A percentile compares a stretch with the other conserved stretches of the same genome.
Evolutionary conservation across 192 early-diverging fungal genomes (phyloP).

Genomic region (Backusella westeae): DNA sequence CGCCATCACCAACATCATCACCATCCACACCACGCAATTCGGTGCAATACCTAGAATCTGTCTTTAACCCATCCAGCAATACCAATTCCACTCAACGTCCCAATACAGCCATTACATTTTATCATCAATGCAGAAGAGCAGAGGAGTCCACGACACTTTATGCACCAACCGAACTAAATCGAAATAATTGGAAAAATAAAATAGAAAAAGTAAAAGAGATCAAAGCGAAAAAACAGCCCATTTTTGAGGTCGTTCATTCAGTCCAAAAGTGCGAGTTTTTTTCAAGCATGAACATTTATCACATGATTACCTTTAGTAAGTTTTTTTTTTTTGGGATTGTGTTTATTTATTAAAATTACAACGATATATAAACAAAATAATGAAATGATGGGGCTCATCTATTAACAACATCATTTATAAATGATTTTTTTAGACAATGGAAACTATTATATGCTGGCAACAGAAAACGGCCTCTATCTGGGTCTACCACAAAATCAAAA

Average conservation of each 20-base stretch:
- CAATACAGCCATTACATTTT: constrained; percentile 7
- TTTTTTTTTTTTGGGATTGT: background rate
- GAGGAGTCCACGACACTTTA: background rate
- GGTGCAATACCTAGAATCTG: constrained; percentile 80
- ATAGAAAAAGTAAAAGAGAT: background rate
- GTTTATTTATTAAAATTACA: background rate
- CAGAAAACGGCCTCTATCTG: constrained; percentile 70
- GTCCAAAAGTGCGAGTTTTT: constrained; percentile 32
- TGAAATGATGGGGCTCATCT: background rate
- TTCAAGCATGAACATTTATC: constrained; percentile 52
- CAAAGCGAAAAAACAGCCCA: background rate
- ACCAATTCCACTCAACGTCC: constrained; percentile 43
- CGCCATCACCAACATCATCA: constrained; percentile 33
- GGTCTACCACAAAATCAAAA: constrained; percentile 73
- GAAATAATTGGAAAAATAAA: background rate
- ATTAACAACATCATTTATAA: constrained; percentile 33
- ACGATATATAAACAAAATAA: background rate
- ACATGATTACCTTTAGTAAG: constrained; percentile 44
- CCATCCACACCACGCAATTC: constrained; percentile 51
- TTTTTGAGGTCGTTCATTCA: constrained; percentile 3
- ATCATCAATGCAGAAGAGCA: background rate
- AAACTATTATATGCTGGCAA: constrained; percentile 71
- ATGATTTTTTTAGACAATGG: constrained; percentile 43
- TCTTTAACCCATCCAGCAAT: constrained; percentile 49
- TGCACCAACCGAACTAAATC: background rate